Evolutionary conservation across 2,329 filamentous ascomycete species (phyloP).

Genomic region (Pseudofabraea citricarpa): DNA sequence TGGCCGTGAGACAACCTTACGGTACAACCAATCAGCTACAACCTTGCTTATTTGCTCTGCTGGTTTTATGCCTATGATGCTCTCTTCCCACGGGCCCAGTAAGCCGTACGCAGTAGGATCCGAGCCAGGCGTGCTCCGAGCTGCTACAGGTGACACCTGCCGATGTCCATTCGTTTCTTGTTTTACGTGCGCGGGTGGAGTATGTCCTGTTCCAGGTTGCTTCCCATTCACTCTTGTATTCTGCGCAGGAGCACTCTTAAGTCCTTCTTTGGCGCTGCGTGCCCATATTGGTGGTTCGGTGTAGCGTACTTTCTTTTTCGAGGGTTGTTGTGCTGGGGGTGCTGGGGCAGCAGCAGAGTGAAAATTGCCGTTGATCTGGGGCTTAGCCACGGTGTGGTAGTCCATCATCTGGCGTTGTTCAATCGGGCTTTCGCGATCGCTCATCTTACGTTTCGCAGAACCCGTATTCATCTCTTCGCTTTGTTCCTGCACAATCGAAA

Average conservation of each 20-base stretch:
- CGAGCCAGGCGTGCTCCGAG: conserved; percentile 7
- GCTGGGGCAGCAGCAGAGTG: conserved; percentile 12
- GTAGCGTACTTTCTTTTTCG: conserved; percentile 44
- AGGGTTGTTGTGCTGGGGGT: conserved; percentile 29
- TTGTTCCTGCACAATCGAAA: conserved; percentile 9
- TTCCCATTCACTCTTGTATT: conserved; percentile 20
- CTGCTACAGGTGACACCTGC: conserved; percentile 11
- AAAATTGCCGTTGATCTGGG: conserved; percentile 18
- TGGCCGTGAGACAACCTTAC: conserved; percentile 62
- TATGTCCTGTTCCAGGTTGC: conserved; percentile 11
- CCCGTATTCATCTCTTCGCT: conserved; percentile 16
- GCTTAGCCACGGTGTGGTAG: conserved; percentile 9
- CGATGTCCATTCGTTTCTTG: conserved; percentile 21
- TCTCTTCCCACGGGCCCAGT: conserved; percentile 58
- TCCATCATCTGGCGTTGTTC: conserved; percentile 14
- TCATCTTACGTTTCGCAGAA: conserved; percentile 23
- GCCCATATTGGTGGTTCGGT: conserved; percentile 47
- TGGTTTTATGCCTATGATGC: conserved; percentile 66
- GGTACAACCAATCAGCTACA: conserved; percentile 78
- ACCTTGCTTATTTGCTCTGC: conserved; percentile 69
- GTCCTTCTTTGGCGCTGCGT: conserved; percentile 25
- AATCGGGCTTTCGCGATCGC: conserved; percentile 18
- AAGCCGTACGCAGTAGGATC: conserved; percentile 13
- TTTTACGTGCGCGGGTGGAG: conserved; percentile 12
- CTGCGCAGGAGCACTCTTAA: conserved; percentile 17